Percentiles rank a stretch among this genome's conserved stretches.
Evolutionary conservation across 306 rosid genomes (phyloP).

Genomic region (Coriaria nepalensis): DNA sequence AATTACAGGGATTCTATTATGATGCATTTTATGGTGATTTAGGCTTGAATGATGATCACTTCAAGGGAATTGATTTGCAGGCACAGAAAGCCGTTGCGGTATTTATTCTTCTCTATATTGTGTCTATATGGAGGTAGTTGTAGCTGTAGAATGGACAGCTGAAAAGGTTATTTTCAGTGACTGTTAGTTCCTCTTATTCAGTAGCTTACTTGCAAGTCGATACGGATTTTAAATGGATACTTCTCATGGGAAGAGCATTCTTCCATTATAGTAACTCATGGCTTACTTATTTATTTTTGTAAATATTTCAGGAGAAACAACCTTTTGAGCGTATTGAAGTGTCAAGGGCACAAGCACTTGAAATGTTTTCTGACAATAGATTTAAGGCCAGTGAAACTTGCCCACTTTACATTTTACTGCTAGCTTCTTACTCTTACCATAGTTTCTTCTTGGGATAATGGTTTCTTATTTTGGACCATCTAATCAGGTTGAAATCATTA

Average conservation of each 20-base stretch:
- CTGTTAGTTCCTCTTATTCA: too few relatives aligned
- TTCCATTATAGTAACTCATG: too few relatives aligned
- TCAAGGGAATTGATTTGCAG: slow-evolving; percentile 50
- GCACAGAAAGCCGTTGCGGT: slow-evolving; percentile 76
- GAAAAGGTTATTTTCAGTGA: too few relatives aligned
- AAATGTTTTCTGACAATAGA: slow-evolving; percentile 67
- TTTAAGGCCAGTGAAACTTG: slow-evolving; percentile 53
- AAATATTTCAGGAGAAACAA: slow-evolving; percentile 71
- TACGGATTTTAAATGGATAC: not conserved
- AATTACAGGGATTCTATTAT: slow-evolving; percentile 77
- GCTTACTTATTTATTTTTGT: not conserved
- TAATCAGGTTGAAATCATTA: slow-evolving; percentile 86
- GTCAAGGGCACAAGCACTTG: slow-evolving; percentile 70
- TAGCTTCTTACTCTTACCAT: not conserved
- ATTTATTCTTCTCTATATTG: slow-evolving; percentile 16
- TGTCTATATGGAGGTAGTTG: too few relatives aligned
- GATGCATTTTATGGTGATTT: slow-evolving; percentile 84
- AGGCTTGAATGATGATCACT: slow-evolving; percentile 87
- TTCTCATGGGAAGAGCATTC: not conserved
- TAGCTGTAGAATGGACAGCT: too few relatives aligned
- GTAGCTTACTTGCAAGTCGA: too few relatives aligned
- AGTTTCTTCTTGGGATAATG: slow-evolving; percentile 1
- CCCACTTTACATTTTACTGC: slow-evolving; percentile 1
- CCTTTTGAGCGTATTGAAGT: slow-evolving; percentile 97
- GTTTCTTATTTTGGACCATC: not conserved